Percentiles rank a stretch among this genome's conserved stretches.
These are phyloP conservation scores for Gonium pectorale DNA, from an alignment of 139 green algal genomes.

Conservation along the genomic window DNA sequence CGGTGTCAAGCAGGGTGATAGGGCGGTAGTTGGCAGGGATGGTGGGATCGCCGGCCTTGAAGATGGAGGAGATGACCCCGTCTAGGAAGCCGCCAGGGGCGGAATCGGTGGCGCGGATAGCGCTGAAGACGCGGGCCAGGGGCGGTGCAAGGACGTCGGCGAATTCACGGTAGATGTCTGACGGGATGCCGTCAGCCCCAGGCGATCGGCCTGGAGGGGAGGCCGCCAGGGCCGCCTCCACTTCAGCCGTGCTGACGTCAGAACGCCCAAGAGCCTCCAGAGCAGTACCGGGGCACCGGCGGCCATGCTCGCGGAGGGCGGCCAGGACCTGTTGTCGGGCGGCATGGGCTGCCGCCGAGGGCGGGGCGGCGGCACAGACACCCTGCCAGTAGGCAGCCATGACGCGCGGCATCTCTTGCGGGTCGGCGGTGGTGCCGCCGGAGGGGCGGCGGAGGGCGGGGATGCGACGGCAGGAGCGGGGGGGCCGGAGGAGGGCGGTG, in stretches of 20 bases:
- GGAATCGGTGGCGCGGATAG: background rate
- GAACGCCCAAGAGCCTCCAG: background rate
- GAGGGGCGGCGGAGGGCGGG: background rate
- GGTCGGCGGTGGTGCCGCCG: background rate
- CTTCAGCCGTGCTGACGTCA: background rate
- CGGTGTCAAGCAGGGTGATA: constrained; percentile 56
- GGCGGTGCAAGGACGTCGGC: background rate
- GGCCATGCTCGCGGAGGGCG: background rate
- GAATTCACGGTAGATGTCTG: background rate
- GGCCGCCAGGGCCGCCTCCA: background rate
- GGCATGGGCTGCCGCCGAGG: background rate
- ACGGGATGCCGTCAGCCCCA: background rate
- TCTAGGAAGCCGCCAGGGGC: constrained; percentile 38
- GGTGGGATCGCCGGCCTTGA: constrained; percentile 26
- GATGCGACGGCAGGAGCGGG: background rate
- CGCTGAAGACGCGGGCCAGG: background rate
- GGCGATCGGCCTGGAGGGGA: background rate
- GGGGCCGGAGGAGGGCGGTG: background rate
- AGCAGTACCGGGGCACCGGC: background rate
- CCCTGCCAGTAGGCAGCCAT: background rate
- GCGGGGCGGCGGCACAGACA: background rate
- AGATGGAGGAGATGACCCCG: constrained; percentile 46
- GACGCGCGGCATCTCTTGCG: background rate
- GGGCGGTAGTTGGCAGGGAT: constrained; percentile 52
- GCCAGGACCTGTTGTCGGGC: background rate